Base-by-base conservation (phyloP, 352 stramenopile species). In the Globisporangium carolinianum region DNA sequence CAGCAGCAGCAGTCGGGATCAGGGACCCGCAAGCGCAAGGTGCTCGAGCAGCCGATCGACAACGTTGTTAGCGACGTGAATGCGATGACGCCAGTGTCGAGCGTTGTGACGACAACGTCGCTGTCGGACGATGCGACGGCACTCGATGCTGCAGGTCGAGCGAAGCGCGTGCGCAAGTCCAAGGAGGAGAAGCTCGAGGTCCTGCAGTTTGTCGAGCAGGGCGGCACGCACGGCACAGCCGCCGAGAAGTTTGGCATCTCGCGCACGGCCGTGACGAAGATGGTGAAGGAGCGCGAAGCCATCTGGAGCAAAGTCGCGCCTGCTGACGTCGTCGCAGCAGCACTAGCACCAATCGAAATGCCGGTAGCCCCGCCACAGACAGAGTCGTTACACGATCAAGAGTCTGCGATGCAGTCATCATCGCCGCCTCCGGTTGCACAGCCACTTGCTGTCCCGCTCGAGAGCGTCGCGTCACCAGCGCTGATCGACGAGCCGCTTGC, bases 161-260 rank as follows among this genome's bases (percentile, higher is more conserved):
- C 61, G 11, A 67, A 76, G 55, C 75, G 78, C 41, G 67, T 74
- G 43, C 79, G 70, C 56, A 81, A 82, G 65, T 75, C 55, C 12
- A 55, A 67, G 18, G 71, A 80, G 36, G 69, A 86, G 62, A 83
- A 83, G 67, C 58, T 78, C 10, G 60, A 63, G 17, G 83, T 86
- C 50, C 43, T 86, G 35, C 60, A 75, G 17, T 86, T 81, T 61
- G 71, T 87, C 35, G 75, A 82, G 36, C 58, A 77, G 1, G 75
- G 75, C 36, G 75, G 74, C 1, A 75, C 71, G 4, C 77, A 83
- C 46, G 61, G 68, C 1, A 63, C 77, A 0, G 75, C 77, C 0
- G 73, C 77, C 0, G 71, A 79, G 38, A 76, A 79, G 64, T 87
- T 84, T 55, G 75, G 73, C 14, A 61, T 87, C 42, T 85, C 77